Evolutionary conservation across 2,329 filamentous ascomycete species (phyloP), one percentile per base, ranked within the genome.

Genomic region (Cephalotrichum gorgonifer): DNA sequence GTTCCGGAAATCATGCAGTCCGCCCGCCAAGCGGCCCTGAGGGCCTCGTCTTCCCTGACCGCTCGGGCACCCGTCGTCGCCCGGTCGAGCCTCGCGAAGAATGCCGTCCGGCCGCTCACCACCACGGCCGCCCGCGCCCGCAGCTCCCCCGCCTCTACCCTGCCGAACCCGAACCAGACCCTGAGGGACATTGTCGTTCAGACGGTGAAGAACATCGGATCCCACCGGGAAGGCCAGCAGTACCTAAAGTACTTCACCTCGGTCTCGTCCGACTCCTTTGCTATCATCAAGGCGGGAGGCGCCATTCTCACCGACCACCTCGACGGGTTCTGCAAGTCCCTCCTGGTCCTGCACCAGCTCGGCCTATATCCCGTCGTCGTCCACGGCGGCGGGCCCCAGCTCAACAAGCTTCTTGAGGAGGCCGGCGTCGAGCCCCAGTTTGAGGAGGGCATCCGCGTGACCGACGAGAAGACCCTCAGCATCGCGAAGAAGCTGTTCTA

Each of bases 181-280:
- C 50, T 54, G 45, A 44, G 53, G 23, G 64, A 68, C 54, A 66
- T 67, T 49, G 63, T 68, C 28, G 60, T 58, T 55, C 68, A 61
- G 62, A 79, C 95, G 52, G 77, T 97, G 57, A 95, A 88, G 72
- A 95, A 91, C 70, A 94, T 97, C 64, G 91, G 89, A 54, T 95
- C 89, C 54, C 95, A 94, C 78, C 78, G 91, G 53, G 91, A 98
- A 72, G 88, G 94, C 54, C 88, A 96, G 73, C 91, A 97, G 69
- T 97, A 97, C 68, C 83, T 97, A 52, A 93, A 90, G 56, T 89
- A 97, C 65, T 98, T 98, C 75, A 93, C 86, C 57, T 95, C 90
- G 30, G 90, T 96, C 53, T 93, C 89, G 42, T 95, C 89, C 31
- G 90, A 97, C 72, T 89, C 95, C 63, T 98, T 97, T 66, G 91